Conservation (phyloP, 306 rosid species). For the Carpinus viminea region DNA sequence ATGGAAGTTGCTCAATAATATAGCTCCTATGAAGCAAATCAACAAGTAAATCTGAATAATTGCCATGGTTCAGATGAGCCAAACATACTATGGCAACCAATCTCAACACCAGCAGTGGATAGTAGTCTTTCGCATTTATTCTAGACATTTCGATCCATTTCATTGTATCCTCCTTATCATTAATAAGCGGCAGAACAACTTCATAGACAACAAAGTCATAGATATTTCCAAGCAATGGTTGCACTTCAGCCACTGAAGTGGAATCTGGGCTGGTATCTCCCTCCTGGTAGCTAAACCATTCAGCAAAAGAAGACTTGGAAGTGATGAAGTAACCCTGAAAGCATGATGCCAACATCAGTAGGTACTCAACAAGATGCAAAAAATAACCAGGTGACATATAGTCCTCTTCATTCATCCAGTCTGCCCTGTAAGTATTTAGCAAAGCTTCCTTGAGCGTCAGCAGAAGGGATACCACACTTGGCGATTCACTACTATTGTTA, state of each 20-base stretch:
- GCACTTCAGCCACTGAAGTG: not conserved
- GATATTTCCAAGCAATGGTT: not conserved
- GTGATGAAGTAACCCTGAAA: constrained; percentile 41
- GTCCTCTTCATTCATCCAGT: constrained; percentile 34
- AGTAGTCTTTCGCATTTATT: constrained; percentile 6
- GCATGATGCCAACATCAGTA: constrained; percentile 41
- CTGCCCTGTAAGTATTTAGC: constrained; percentile 31
- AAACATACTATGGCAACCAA: constrained; percentile 44
- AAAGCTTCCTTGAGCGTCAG: constrained; percentile 39
- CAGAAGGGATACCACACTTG: constrained; percentile 5
- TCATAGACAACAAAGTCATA: constrained; percentile 12
- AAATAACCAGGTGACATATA: constrained; percentile 65
- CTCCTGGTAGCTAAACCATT: constrained; percentile 59
- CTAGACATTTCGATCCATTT: constrained; percentile 44
- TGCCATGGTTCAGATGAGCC: constrained; percentile 40
- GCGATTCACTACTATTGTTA: not conserved
- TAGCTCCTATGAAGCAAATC: constrained; percentile 23
- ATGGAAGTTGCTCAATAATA: constrained; percentile 37
- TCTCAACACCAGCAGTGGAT: constrained; percentile 44
- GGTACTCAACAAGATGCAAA: constrained; percentile 67
- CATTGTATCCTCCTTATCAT: not conserved
- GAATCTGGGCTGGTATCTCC: constrained; percentile 21
- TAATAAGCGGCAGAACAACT: constrained; percentile 29
- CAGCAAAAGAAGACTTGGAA: constrained; percentile 56
- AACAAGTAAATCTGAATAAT: constrained; percentile 15